phyloP scores from a whole-genome alignment of 345 rosid species.

The Boechera retrofracta region DNA sequence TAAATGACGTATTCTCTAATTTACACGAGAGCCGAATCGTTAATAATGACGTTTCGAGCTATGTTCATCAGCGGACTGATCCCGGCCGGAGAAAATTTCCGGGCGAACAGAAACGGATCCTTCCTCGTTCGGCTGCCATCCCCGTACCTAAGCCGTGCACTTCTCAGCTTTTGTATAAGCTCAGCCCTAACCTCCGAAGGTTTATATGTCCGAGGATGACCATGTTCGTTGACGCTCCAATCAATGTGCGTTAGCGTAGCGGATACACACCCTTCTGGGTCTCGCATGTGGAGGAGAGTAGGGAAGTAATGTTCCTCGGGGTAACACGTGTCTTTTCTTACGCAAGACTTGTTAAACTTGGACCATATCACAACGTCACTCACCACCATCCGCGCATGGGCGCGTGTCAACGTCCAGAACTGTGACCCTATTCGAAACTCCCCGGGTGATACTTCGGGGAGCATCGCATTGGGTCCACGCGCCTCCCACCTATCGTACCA shows the following conservation, averaged over 20 bases:
- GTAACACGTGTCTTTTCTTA: conserved; percentile 55
- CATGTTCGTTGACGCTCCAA: conserved; percentile 54
- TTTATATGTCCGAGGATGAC: conserved; percentile 76
- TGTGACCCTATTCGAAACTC: conserved; percentile 87
- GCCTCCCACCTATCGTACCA: conserved; percentile 72
- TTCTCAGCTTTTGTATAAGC: conserved; percentile 51
- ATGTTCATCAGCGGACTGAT: conserved; percentile 49
- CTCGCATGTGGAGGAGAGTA: conserved; percentile 65
- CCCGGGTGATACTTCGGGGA: conserved; percentile 63
- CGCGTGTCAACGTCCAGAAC: conserved; percentile 76
- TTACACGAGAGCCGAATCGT: conserved; percentile 43
- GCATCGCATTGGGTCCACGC: conserved; percentile 69
- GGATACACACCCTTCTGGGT: conserved; percentile 54
- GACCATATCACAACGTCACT: conserved; percentile 58
- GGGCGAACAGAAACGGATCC: conserved; percentile 65
- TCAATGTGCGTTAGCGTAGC: conserved; percentile 79
- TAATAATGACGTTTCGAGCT: conserved; percentile 55
- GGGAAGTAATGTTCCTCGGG: conserved; percentile 80
- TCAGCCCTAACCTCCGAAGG: conserved; percentile 55
- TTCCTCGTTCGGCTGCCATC: conserved; percentile 37
- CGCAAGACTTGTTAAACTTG: conserved; percentile 65
- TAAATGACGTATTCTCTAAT: not conserved
- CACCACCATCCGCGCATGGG: conserved; percentile 64
- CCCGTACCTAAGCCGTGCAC: conserved; percentile 56
- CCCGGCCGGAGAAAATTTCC: conserved; percentile 60